phyloP scores from a whole-genome alignment of 116 monocot species.

The Phalaenopsis hybrid region DNA sequence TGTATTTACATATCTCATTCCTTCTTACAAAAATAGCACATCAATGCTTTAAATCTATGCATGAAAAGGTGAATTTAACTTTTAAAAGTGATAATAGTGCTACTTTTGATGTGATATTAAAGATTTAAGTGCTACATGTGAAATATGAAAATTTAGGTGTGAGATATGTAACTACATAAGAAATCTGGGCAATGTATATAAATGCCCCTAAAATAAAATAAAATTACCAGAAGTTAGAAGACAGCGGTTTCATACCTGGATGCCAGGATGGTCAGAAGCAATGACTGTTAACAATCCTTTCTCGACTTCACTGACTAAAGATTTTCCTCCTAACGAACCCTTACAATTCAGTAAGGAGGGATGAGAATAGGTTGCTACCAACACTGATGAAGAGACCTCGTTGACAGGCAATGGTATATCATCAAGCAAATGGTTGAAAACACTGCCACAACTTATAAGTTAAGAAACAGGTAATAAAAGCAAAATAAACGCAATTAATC shows the following conservation, averaged over 20 bases:
- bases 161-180: too few relatives aligned
- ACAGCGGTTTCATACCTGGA: slow-evolving; percentile 42
- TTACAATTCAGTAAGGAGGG: slow-evolving; percentile 36
- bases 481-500: not conserved
- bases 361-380: slow-evolving; percentile 59
- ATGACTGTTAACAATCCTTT: slow-evolving; percentile 77
- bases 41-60: too few relatives aligned
- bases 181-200: too few relatives aligned
- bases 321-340: slow-evolving; percentile 30
- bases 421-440: slow-evolving; percentile 90
- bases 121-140: too few relatives aligned
- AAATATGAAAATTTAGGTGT: too few relatives aligned
- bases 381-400: slow-evolving; percentile 80
- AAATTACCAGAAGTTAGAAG: not conserved
- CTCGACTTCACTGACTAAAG: slow-evolving; percentile 46
- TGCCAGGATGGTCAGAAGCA: slow-evolving; percentile 70
- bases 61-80: too few relatives aligned
- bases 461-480: slow-evolving; percentile 8
- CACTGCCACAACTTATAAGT: slow-evolving; percentile 35
- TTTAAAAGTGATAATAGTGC: too few relatives aligned
- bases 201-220: too few relatives aligned
- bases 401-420: slow-evolving; percentile 70
- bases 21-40: too few relatives aligned
- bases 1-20: too few relatives aligned
- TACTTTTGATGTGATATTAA: too few relatives aligned